A percentile compares a stretch with the other conserved stretches of the same genome.
Evolutionary conservation across 257 asterid genomes (phyloP).

Genomic region (Solanum neorickii): DNA sequence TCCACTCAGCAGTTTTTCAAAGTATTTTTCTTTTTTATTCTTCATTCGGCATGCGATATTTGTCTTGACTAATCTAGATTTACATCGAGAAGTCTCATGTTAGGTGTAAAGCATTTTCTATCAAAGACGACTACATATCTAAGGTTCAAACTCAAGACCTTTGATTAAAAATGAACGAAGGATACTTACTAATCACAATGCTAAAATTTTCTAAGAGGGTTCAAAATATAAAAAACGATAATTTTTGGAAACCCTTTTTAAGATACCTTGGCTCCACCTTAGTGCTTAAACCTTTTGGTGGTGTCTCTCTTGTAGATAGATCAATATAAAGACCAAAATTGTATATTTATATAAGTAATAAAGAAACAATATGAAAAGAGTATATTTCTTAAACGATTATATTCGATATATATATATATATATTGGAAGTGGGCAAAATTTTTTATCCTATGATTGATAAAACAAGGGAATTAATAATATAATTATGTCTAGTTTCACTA

Average conservation of each 20-base stretch:
- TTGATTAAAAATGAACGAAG: too few relatives aligned
- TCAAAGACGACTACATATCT: too few relatives aligned
- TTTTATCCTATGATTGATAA: not conserved
- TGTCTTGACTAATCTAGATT: not conserved
- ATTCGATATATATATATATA: not conserved
- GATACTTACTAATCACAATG: too few relatives aligned
- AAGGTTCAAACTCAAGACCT: rapidly evolving
- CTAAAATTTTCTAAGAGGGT: rapidly evolving
- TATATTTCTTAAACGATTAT: not conserved
- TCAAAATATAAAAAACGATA: not conserved
- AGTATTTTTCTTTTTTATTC: not conserved
- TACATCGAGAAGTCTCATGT: not conserved
- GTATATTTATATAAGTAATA: not conserved
- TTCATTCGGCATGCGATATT: too few relatives aligned
- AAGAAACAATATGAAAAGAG: not conserved
- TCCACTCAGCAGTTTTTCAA: not conserved
- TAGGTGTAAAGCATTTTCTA: rapidly evolving
- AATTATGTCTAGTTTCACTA: not conserved
- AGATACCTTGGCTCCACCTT: not conserved
- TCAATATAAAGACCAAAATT: not conserved
- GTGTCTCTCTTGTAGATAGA: too few relatives aligned
- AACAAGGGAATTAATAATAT: not conserved
- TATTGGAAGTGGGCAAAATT: not conserved
- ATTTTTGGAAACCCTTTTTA: not conserved
- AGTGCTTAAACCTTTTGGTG: too few relatives aligned